Conservation (phyloP, 805 yeast species). For the Lipomyces oligophaga region DNA sequence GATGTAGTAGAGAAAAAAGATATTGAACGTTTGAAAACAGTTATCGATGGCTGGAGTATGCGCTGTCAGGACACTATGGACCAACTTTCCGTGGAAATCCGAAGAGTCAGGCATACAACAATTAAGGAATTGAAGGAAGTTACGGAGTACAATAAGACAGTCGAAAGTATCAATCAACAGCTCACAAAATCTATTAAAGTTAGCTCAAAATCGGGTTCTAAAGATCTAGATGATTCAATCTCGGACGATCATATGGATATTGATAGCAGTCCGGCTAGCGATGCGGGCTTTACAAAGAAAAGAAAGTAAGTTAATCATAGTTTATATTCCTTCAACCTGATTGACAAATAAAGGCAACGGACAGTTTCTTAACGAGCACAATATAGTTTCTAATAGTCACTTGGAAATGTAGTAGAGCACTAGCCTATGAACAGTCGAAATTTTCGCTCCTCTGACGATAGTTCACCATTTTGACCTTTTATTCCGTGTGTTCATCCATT, state of each 20-base stretch:
- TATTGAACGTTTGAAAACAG: constrained; percentile 6
- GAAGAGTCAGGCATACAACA: constrained; percentile 11
- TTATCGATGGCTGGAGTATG: constrained; percentile 16
- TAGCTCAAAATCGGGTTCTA: constrained; percentile 1
- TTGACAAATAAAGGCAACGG: constrained; percentile 1
- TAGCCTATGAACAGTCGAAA: too few species aligned
- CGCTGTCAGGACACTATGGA: constrained; percentile 14
- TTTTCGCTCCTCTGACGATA: too few species aligned
- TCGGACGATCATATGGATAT: constrained; percentile 31
- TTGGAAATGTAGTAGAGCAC: too few species aligned
- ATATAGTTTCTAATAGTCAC: background rate
- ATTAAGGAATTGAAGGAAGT: constrained; percentile 11
- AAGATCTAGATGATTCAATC: constrained; percentile 6
- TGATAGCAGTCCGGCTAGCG: constrained; percentile 30
- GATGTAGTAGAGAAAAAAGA: constrained; percentile 14
- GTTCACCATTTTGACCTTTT: too few species aligned
- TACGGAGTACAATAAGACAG: constrained; percentile 20
- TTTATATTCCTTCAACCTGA: background rate
- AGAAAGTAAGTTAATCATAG: constrained; percentile 16
- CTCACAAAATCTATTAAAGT: constrained; percentile 1
- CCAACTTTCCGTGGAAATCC: constrained; percentile 11
- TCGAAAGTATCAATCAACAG: constrained; percentile 15
- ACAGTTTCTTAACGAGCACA: background rate
- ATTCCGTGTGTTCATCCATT: too few species aligned
- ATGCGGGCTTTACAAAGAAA: constrained; percentile 20